Evolutionary conservation across 441 rosid species (phyloP).

Genomic region (Pelargonium fulgidum): DNA sequence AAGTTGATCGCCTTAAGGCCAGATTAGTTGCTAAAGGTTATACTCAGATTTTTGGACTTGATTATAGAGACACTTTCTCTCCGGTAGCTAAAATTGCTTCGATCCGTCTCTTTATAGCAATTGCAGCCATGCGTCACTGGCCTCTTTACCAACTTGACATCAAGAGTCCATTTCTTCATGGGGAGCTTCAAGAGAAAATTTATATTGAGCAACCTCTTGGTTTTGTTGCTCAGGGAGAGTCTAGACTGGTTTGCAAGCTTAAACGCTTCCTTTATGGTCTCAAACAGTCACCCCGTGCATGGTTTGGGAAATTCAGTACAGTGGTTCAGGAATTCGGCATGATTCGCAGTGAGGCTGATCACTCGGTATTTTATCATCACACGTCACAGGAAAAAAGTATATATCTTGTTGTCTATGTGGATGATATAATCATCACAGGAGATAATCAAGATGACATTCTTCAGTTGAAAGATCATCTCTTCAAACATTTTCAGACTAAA

Average conservation of each 20-base stretch:
- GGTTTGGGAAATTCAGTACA: too few species aligned
- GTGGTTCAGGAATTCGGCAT: too few species aligned
- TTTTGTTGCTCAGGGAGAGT: too few species aligned
- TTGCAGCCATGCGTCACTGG: not conserved
- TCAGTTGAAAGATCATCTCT: too few species aligned
- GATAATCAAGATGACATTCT: too few species aligned
- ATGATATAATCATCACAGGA: too few species aligned
- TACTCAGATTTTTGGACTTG: conserved; percentile 3
- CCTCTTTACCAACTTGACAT: not conserved
- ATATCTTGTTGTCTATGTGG: too few species aligned
- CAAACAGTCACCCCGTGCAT: too few species aligned
- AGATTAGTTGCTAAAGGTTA: conserved; percentile 9
- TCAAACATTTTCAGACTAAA: too few species aligned
- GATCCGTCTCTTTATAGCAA: not conserved
- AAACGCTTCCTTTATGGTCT: too few species aligned
- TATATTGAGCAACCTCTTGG: not conserved
- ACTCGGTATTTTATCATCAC: not conserved
- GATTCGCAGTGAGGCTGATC: too few species aligned
- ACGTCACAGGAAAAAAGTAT: not conserved
- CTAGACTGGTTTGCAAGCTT: too few species aligned
- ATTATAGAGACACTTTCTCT: not conserved
- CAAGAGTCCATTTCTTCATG: conserved; percentile 11
- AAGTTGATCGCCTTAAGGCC: not conserved
- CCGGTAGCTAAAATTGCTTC: not conserved
- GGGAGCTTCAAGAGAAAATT: not conserved